Evolutionary conservation across 345 rosid species (phyloP).

Genomic region (Leavenworthia alabamica): DNA sequence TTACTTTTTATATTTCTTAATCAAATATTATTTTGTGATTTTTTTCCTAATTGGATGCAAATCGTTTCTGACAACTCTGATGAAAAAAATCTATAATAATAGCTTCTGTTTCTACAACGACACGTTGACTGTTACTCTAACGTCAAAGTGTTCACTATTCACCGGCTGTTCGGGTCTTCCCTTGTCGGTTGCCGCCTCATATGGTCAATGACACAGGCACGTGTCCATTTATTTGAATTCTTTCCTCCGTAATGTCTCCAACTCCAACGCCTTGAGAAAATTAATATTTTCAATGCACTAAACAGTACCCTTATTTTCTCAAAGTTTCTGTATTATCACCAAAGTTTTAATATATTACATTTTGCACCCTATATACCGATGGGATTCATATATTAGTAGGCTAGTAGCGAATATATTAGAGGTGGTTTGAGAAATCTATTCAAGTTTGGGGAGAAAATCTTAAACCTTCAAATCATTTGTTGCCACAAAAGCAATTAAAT

Average conservation of each 20-base stretch:
- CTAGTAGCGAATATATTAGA: background rate
- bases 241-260: conserved; percentile 10
- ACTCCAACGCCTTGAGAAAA: conserved; percentile 15
- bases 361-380: background rate
- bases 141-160: conserved; percentile 16
- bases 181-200: conserved; percentile 33
- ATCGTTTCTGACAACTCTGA: conserved; percentile 25
- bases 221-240: conserved; percentile 24
- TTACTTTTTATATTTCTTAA: background rate
- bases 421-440: background rate
- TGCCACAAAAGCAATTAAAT: conserved; percentile 4
- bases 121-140: conserved; percentile 14
- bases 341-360: background rate
- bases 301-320: background rate
- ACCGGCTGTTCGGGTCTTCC: conserved; percentile 28
- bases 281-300: background rate
- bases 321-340: background rate
- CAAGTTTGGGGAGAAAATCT: background rate
- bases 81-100: background rate
- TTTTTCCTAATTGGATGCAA: background rate
- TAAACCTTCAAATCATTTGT: conserved; percentile 4
- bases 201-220: conserved; percentile 27
- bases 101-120: conserved; percentile 15
- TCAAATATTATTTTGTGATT: background rate
- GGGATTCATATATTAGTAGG: background rate